phyloP scores from a whole-genome alignment of 2,329 filamentous ascomycete genomes.

The Cercospora zeae-maydis region DNA sequence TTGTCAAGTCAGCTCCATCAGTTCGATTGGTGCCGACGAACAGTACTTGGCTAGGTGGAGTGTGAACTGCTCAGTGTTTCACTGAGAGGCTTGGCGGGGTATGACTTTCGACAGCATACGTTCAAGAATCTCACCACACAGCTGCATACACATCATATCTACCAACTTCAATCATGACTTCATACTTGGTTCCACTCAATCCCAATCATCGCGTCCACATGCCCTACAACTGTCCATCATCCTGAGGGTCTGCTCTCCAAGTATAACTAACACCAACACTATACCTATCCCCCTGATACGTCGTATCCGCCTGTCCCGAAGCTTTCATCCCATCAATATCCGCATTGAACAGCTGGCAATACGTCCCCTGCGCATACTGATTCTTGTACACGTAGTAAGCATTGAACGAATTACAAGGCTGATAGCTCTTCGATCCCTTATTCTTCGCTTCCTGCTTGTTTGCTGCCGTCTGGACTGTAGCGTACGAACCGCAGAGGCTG shows the following conservation, averaged over 20 bases:
- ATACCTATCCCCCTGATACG: conserved; percentile 7
- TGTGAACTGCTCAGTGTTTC: no score
- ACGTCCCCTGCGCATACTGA: conserved; percentile 27
- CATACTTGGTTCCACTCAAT: background rate
- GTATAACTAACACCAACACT: conserved; percentile 11
- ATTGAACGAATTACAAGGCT: conserved; percentile 30
- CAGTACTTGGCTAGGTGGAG: no score
- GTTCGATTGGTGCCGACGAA: no score
- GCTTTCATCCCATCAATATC: conserved; percentile 19
- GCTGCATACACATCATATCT: background rate
- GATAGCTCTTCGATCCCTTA: conserved; percentile 19
- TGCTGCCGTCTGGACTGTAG: conserved; percentile 23
- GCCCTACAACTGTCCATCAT: conserved; percentile 8
- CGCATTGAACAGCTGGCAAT: conserved; percentile 26
- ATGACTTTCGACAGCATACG: background rate
- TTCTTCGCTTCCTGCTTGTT: conserved; percentile 23
- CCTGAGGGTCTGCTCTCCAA: conserved; percentile 6
- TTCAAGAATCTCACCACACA: background rate
- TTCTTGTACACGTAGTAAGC: conserved; percentile 31
- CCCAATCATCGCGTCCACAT: background rate
- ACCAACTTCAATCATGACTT: background rate
- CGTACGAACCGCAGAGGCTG: conserved; percentile 27
- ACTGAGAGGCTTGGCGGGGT: no score
- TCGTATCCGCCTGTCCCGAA: conserved; percentile 11
- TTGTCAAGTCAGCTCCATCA: background rate